phyloP scores from a whole-genome alignment of 306 rosid species.

The Ammopiptanthus mongolicus region DNA sequence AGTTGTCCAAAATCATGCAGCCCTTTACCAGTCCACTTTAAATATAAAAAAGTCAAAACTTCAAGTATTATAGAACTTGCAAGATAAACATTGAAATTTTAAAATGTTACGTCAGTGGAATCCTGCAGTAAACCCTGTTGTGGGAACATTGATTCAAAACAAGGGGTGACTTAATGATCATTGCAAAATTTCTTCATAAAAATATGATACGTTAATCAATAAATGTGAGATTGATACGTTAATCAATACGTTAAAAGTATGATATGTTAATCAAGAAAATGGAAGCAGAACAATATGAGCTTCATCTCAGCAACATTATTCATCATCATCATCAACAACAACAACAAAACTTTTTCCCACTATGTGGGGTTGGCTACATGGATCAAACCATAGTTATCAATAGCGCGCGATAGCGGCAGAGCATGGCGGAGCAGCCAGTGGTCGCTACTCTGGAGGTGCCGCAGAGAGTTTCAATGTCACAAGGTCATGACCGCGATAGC shows the following conservation, averaged over 20 bases:
- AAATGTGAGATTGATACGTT: neutral
- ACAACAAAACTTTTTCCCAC: too few relatives aligned
- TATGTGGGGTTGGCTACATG: too few relatives aligned
- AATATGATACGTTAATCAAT: neutral
- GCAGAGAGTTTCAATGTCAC: too few relatives aligned
- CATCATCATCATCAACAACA: neutral
- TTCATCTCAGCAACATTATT: constrained; percentile 5
- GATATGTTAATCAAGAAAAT: constrained; percentile 7
- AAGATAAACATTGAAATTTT: neutral
- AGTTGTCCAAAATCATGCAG: neutral
- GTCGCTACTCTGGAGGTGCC: too few relatives aligned
- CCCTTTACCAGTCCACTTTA: neutral
- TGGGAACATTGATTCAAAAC: neutral
- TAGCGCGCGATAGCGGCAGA: too few relatives aligned
- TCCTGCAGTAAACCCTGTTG: neutral
- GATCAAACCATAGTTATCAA: too few relatives aligned
- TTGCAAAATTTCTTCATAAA: neutral
- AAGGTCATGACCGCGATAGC: too few relatives aligned
- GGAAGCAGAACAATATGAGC: neutral
- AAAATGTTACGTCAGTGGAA: neutral
- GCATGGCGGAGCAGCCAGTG: too few relatives aligned
- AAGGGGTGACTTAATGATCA: neutral
- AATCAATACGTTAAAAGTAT: neutral
- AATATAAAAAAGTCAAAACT: neutral
- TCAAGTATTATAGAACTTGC: neutral